phyloP scores from a whole-genome alignment of 2,329 filamentous ascomycete genomes.

The Fusarium paranaense region DNA sequence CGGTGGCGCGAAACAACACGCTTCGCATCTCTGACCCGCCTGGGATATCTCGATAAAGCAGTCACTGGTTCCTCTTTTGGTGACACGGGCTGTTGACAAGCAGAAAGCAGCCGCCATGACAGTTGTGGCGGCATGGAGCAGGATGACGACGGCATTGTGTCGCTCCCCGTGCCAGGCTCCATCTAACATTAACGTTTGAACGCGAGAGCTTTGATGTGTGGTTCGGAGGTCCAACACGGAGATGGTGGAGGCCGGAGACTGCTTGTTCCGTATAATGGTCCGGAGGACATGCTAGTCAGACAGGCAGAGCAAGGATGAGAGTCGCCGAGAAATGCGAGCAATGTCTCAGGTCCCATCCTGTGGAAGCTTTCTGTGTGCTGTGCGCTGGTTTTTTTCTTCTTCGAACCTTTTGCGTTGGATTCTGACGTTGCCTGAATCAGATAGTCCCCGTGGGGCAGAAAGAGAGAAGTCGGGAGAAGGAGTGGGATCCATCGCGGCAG shows the following conservation, averaged over 20 bases:
- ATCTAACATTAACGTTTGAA: conserved; percentile 16
- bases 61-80: conserved; percentile 8
- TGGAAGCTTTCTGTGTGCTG: conserved; percentile 16
- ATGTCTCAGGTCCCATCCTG: conserved; percentile 8
- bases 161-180: conserved; percentile 3
- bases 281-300: conserved; percentile 33
- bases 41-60: conserved; percentile 30
- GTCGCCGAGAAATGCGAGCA: conserved; percentile 23
- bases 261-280: conserved; percentile 22
- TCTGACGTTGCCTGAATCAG: conserved; percentile 21
- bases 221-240: conserved; percentile 12
- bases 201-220: conserved; percentile 2
- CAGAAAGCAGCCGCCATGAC: conserved; percentile 16
- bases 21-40: conserved; percentile 21
- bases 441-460: conserved; percentile 20
- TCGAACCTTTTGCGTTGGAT: neutral
- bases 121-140: conserved; percentile 39
- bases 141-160: conserved; percentile 14
- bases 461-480: conserved; percentile 5
- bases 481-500: neutral
- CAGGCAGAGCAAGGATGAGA: conserved; percentile 14
- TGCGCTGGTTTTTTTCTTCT: conserved; percentile 3
- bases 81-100: neutral
- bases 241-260: conserved; percentile 18
- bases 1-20: conserved; percentile 28